These are phyloP conservation scores for Endoconidiophora polonica DNA, from an alignment of 2,329 filamentous ascomycete genomes.

Conservation along the genomic window DNA sequence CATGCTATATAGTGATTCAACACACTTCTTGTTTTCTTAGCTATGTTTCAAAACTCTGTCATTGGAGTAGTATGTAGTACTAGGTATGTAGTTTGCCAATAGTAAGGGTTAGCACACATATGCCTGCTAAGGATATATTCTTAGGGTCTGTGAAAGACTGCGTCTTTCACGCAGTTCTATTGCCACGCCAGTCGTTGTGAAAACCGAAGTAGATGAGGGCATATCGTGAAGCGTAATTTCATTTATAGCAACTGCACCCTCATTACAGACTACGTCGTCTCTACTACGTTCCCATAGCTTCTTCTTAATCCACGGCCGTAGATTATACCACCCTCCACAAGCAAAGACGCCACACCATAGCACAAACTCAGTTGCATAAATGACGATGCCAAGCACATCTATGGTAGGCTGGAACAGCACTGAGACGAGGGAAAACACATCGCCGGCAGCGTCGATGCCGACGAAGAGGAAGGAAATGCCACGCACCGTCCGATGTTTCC, in stretches of 20 bases:
- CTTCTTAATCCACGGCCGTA: conserved; percentile 37
- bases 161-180: conserved; percentile 8
- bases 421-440: conserved; percentile 49
- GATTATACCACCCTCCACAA: conserved; percentile 47
- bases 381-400: conserved; percentile 46
- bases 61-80: too few relatives aligned
- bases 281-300: conserved; percentile 18
- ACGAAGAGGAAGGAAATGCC: conserved; percentile 61
- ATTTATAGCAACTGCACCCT: not conserved
- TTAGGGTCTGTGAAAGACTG: not conserved
- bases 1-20: too few relatives aligned
- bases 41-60: too few relatives aligned
- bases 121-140: too few relatives aligned
- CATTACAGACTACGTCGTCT: not conserved
- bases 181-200: conserved; percentile 28
- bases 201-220: conserved; percentile 46
- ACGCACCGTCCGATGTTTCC: conserved; percentile 44
- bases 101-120: too few relatives aligned
- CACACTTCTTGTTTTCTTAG: not conserved
- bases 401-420: conserved; percentile 42
- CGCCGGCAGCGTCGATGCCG: conserved; percentile 50
- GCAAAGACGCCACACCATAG: conserved; percentile 53
- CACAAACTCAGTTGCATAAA: conserved; percentile 48
- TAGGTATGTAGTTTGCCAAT: too few relatives aligned
- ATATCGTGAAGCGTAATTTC: conserved; percentile 28